These are phyloP conservation scores for Lathyrus oleraceus DNA, from an alignment of 306 rosid species.

Conservation along the genomic window DNA sequence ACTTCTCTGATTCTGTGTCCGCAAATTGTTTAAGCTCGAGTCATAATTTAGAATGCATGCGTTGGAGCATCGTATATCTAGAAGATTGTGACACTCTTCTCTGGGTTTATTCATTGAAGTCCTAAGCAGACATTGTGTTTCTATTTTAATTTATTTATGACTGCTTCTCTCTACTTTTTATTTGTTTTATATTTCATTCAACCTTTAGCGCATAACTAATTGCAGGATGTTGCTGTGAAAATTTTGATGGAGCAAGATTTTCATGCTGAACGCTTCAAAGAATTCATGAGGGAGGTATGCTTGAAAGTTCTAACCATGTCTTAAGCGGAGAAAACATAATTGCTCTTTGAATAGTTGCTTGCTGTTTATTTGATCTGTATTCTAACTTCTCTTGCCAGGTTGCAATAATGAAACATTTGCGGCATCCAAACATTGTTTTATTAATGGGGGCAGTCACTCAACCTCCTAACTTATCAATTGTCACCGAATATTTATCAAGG, in stretches of 20 bases:
- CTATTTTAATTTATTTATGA: constrained; percentile 9
- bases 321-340: constrained; percentile 8
- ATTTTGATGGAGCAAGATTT: constrained; percentile 97
- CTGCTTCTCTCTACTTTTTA: neutral
- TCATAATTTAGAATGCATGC: constrained; percentile 27
- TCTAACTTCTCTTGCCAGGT: constrained; percentile 57
- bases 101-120: constrained; percentile 25
- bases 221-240: constrained; percentile 97
- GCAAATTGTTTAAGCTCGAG: constrained; percentile 1
- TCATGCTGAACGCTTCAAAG: constrained; percentile 82
- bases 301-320: constrained; percentile 25
- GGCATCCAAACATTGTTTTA: constrained; percentile 97
- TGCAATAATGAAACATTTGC: constrained; percentile 88
- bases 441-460: constrained; percentile 98
- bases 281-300: constrained; percentile 91
- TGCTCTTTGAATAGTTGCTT: constrained; percentile 14
- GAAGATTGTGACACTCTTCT: constrained; percentile 17
- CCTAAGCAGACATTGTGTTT: constrained; percentile 20
- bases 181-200: constrained; percentile 8
- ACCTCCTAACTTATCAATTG: constrained; percentile 95
- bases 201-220: constrained; percentile 32
- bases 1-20: neutral
- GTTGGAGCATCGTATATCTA: constrained; percentile 14
- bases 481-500: constrained; percentile 98
- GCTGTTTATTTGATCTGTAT: constrained; percentile 37